phyloP scores from a whole-genome alignment of 1,139 yeast genomes.

The Scheffersomyces titani region DNA sequence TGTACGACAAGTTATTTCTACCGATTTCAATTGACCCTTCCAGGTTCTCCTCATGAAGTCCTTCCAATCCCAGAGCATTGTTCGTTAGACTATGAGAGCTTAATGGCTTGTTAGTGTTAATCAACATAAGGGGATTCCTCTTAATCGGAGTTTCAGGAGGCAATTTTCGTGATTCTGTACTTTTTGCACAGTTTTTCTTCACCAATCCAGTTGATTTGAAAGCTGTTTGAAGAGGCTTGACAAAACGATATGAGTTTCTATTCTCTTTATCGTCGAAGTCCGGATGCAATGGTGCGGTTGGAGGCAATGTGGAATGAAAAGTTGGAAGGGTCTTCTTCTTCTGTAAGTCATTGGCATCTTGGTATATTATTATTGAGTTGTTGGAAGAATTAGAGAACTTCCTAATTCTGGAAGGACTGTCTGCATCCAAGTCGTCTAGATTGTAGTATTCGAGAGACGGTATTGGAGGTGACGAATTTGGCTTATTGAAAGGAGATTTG shows the following conservation, averaged over 20 bases:
- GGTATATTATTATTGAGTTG: conserved; percentile 15
- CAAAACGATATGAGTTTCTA: conserved; percentile 60
- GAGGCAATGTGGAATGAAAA: conserved; percentile 1
- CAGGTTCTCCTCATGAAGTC: conserved; percentile 21
- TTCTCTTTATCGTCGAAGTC: conserved; percentile 39
- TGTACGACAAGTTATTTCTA: conserved; percentile 29
- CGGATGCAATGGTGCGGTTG: not conserved
- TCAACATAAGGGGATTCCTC: conserved; percentile 49
- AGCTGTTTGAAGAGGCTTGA: conserved; percentile 84
- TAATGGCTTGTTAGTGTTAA: conserved; percentile 24
- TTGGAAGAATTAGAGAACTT: conserved; percentile 25
- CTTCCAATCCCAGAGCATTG: conserved; percentile 3
- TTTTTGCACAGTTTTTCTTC: conserved; percentile 60
- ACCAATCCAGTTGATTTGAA: conserved; percentile 75
- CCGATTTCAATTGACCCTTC: conserved; percentile 45
- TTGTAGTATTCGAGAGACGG: conserved; percentile 27
- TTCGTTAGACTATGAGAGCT: conserved; percentile 7
- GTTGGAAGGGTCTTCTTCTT: conserved; percentile 6
- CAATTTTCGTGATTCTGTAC: conserved; percentile 31
- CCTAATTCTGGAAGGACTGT: conserved; percentile 39
- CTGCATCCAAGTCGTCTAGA: conserved; percentile 31
- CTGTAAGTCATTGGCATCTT: conserved; percentile 9
- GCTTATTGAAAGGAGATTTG: conserved; percentile 21
- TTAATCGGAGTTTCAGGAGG: conserved; percentile 88
- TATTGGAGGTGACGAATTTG: conserved; percentile 15